Conservation (phyloP, 441 rosid genomes). For the Adansonia grandidieri region DNA sequence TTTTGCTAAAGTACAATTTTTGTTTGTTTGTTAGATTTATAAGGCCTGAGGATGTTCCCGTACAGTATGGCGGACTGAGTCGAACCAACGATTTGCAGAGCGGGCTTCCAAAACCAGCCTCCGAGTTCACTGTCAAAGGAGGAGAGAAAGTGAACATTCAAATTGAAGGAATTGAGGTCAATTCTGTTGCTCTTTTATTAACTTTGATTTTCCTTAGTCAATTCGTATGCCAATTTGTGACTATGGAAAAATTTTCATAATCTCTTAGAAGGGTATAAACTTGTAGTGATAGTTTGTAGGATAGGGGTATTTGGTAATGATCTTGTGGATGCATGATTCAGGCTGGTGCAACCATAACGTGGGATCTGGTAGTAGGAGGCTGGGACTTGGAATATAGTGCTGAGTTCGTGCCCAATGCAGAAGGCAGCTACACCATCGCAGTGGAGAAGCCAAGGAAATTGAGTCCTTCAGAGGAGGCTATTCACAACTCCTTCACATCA, state of each 20-base stretch:
- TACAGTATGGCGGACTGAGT: constrained; percentile 88
- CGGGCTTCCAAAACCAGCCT: constrained; percentile 80
- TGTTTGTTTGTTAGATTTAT: constrained; percentile 55
- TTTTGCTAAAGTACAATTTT: background rate
- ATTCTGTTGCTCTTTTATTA: background rate
- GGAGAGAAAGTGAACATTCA: constrained; percentile 97
- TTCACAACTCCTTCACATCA: constrained; percentile 72
- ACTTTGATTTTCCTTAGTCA: background rate
- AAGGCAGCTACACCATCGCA: constrained; percentile 74
- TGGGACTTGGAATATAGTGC: constrained; percentile 98
- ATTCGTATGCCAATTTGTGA: background rate
- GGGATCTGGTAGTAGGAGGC: constrained; percentile 97
- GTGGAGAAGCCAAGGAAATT: constrained; percentile 76
- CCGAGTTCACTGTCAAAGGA: constrained; percentile 92
- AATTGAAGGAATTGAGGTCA: constrained; percentile 91
- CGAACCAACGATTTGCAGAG: constrained; percentile 63
- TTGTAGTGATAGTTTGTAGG: no score
- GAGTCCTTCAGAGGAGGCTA: constrained; percentile 62
- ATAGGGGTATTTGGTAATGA: background rate
- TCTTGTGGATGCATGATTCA: constrained; percentile 20
- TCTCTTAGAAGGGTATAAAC: no score
- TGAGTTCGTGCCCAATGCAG: constrained; percentile 82
- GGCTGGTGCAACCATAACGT: constrained; percentile 87
- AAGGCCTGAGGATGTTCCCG: constrained; percentile 87
- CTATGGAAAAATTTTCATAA: background rate